Base-by-base conservation (phyloP, 176 grass and related monocot species). In the Paspalum vaginatum region DNA sequence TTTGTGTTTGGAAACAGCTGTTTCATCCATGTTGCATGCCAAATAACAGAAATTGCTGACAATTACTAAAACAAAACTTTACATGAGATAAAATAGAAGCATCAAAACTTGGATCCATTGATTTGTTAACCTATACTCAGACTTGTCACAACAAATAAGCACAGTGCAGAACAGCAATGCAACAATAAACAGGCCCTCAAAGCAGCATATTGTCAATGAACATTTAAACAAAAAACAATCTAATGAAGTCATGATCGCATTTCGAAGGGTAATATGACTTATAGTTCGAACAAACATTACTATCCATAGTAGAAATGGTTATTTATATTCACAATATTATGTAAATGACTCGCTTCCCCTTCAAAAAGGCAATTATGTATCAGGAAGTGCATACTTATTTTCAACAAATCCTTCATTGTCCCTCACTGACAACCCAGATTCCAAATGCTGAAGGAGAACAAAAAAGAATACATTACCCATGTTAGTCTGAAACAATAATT, bases 381-480 rank as follows among this genome's bases (percentile, higher is more conserved):
- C 50, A 80, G 52, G 38, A 76, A 84, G 42, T 0, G 2, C 47
- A 50, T 91, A 95, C 96, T 88, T 91, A 70, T 89, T 95, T 79
- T 88, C 52, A 58, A 86, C 81, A 85, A 99, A 99, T 74, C 92
- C 90, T 69, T 95, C 92, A 79, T 91, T 88, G 37, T 78, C 86
- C 79, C 79, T 95, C 55, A 98, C 78, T 68, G 90, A 89, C 38
- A 95, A 73, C 54, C 92, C 96, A 56, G 92, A 88, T 82, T 99
- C 96, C 64, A 89, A 71, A 95, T 95, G 92, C 96, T 99, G 65
- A 88, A 92, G 38, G 76, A 51, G 48, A 22, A 77, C 46, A 60
- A 76, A 52, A 38, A 55, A 14, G 57, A 67, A 50, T 38, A 43
- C 20, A 67, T 7, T 38, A 70, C 8, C 20, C 13, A 63, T 46